phyloP scores from a whole-genome alignment of 306 rosid genomes.

The Malus sylvestris region DNA sequence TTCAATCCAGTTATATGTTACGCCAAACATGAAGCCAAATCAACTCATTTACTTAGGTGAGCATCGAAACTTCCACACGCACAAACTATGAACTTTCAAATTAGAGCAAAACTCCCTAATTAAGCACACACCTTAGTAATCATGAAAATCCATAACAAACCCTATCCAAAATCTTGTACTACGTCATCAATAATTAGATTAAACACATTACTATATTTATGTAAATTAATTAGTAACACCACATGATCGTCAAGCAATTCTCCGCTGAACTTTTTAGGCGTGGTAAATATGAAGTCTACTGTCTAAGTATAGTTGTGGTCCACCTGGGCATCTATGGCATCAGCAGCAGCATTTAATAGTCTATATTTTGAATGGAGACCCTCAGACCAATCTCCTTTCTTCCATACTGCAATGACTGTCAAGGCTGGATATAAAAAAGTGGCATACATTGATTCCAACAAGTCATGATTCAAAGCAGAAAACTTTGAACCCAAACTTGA shows the following conservation, averaged over 20 bases:
- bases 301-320: background rate
- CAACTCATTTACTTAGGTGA: too few relatives aligned
- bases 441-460: background rate
- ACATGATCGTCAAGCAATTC: background rate
- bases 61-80: too few relatives aligned
- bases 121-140: background rate
- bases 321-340: background rate
- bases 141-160: background rate
- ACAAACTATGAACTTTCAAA: too few relatives aligned
- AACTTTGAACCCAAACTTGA: background rate
- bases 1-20: too few relatives aligned
- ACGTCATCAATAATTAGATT: background rate
- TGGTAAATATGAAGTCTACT: background rate
- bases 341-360: background rate
- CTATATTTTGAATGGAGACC: background rate
- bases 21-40: too few relatives aligned
- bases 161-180: background rate
- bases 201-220: too few relatives aligned
- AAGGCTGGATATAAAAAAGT: background rate
- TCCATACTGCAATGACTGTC: background rate
- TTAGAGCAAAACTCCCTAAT: background rate
- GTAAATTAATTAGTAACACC: too few relatives aligned
- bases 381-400: background rate
- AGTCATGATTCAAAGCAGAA: background rate
- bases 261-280: background rate